These are phyloP conservation scores for Russula compacta DNA, from an alignment of 768 basidiomycete genomes.

Conservation along the genomic window DNA sequence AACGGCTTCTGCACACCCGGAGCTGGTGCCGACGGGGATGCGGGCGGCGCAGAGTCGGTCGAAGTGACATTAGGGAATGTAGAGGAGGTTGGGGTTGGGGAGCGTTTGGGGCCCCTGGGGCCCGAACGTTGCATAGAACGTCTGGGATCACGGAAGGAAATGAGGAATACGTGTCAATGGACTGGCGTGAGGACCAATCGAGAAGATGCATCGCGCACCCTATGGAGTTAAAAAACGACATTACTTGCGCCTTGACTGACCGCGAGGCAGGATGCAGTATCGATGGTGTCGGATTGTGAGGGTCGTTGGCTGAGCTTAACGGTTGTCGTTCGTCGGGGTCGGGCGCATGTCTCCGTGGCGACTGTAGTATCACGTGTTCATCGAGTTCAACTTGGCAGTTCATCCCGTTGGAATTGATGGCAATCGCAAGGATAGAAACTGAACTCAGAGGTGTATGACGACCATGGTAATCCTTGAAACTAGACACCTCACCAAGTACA, in stretches of 20 bases:
- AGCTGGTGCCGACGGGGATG: slow-evolving; percentile 34
- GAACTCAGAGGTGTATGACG: too few relatives aligned
- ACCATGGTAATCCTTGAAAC: background rate
- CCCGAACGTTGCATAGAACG: slow-evolving; percentile 63
- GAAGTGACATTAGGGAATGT: slow-evolving; percentile 35
- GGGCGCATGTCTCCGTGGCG: slow-evolving; percentile 12
- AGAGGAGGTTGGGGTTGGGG: slow-evolving; percentile 66
- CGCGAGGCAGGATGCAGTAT: background rate
- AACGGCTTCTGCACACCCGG: slow-evolving; percentile 51
- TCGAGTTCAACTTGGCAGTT: too few relatives aligned
- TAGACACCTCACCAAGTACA: background rate
- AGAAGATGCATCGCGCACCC: slow-evolving; percentile 39
- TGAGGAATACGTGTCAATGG: background rate
- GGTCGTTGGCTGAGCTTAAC: background rate
- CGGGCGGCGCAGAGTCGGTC: slow-evolving; percentile 30
- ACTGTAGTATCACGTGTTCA: slow-evolving; percentile 12
- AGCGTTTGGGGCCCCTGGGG: slow-evolving; percentile 60
- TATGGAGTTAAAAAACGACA: slow-evolving; percentile 82
- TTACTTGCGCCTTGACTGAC: slow-evolving; percentile 23
- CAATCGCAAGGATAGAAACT: too few relatives aligned
- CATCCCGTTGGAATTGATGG: background rate
- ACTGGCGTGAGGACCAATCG: background rate
- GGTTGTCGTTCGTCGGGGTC: background rate
- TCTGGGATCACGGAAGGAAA: slow-evolving; percentile 28
- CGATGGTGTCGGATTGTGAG: background rate